Evolutionary conservation across 306 rosid species (phyloP), one percentile per base, ranked within the genome.

Genomic region (Malus orientalis): DNA sequence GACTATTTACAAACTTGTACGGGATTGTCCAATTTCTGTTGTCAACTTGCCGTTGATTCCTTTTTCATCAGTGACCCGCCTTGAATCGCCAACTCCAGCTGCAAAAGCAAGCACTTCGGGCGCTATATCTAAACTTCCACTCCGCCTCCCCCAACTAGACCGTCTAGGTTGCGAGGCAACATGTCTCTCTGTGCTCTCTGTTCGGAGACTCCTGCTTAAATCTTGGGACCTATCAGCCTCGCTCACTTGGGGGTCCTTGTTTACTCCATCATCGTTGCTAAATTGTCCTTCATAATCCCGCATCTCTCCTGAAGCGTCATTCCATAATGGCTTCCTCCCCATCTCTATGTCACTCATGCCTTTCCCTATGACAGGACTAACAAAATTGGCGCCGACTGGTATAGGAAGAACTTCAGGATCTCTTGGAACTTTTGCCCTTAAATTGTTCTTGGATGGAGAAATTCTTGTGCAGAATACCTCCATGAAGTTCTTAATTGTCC

Each of bases 401-500:
- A 38, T 25, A 53, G 85, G 63, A 36, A 79, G 60, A 49, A 76
- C 78, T 33, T 77, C 72, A 62, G 54, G 78, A 64, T 88, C 86
- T 67, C 59, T 87, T 65, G 84, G 87, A 77, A 91, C 79, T 78
- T 79, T 87, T 30, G 78, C 79, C 86, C 93, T 88, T 77, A 88
- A 91, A 47, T 85, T 76, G 81, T 87, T 85, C 86, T 77, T 86
- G 59, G 96, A 91, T 73, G 85, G 88, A 55, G 91, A 91, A 81
- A 91, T 82, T 15, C 76, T 74, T 25, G 88, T 72, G 83, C 87
- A 89, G 78, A 91, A 89, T 68, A 81, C 64, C 83, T 88, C 91
- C 75, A 47, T 68, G 83, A 91, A 84, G 82, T 91, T 91, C 73
- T 63, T 9, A 38, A 70, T 11, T 73, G 86, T 71, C 66, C 93